These are phyloP conservation scores for Alliaria petiolata DNA, from an alignment of 345 rosid species.

Conservation along the genomic window DNA sequence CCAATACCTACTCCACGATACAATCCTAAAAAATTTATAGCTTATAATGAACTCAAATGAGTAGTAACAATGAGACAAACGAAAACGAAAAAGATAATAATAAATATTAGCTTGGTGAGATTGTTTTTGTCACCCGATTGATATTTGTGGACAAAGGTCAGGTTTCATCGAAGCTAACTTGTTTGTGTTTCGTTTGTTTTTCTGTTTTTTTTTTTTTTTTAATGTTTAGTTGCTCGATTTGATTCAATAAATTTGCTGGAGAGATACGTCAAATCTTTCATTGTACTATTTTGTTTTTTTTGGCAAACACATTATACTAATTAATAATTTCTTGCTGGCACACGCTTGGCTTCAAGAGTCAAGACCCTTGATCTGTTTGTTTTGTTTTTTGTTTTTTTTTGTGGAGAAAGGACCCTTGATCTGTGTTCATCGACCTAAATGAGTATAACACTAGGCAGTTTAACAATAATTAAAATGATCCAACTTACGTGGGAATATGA, in stretches of 20 bases:
- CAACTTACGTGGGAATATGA: neutral
- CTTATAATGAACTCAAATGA: neutral
- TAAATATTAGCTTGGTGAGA: neutral
- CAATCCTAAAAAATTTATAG: neutral
- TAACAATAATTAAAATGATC: neutral
- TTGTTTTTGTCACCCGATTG: neutral
- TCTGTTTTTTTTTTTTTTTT: neutral
- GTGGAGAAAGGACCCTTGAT: no score
- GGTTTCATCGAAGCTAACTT: slow-evolving; percentile 13
- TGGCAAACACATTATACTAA: no score
- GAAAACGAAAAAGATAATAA: neutral
- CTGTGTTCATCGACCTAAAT: neutral
- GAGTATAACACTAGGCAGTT: neutral
- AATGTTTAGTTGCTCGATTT: neutral
- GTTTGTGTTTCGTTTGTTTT: neutral
- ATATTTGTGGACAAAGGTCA: slow-evolving; percentile 7
- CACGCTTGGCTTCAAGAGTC: slow-evolving; percentile 23
- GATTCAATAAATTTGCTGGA: neutral
- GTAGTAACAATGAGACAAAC: neutral
- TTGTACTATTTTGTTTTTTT: no score
- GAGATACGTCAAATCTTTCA: slow-evolving; percentile 25
- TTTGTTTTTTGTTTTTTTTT: no score
- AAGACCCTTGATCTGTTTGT: no score
- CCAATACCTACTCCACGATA: slow-evolving; percentile 22
- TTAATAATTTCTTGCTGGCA: slow-evolving; percentile 28